Percentiles rank a stretch among this genome's conserved stretches.
Evolutionary conservation across 164 flowering plant species (phyloP).

Genomic region (Euptelea pleiosperma): DNA sequence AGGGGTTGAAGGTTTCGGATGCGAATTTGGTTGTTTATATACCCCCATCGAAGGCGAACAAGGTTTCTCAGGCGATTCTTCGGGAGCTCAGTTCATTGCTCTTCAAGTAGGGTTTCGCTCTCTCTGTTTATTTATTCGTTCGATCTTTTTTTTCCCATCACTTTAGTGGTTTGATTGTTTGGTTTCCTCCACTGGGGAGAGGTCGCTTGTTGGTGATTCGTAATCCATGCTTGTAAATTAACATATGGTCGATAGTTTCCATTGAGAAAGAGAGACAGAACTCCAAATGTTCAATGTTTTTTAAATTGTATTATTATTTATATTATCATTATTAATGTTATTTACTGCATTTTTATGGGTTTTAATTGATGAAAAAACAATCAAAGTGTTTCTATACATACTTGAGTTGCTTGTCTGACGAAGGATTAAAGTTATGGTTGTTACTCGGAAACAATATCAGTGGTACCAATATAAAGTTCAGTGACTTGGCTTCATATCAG

Average conservation of each 20-base stretch:
- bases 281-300: background rate
- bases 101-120: conserved; percentile 55
- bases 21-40: conserved; percentile 54
- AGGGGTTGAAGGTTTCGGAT: conserved; percentile 53
- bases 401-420: too few relatives aligned
- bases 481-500: too few relatives aligned
- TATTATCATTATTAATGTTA: too few relatives aligned
- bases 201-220: too few relatives aligned
- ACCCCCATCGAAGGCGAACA: conserved; percentile 67
- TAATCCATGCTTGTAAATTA: background rate
- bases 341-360: too few relatives aligned
- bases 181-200: background rate
- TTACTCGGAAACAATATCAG: too few relatives aligned
- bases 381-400: too few relatives aligned
- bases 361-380: too few relatives aligned
- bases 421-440: too few relatives aligned
- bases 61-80: conserved; percentile 40
- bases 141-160: conserved; percentile 1
- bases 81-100: conserved; percentile 65
- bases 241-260: background rate
- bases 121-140: background rate
- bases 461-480: too few relatives aligned
- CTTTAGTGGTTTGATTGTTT: background rate
- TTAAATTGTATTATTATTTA: too few relatives aligned
- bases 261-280: conserved; percentile 1